Evolutionary conservation across 1,139 yeast genomes (phyloP), one percentile per base, ranked within the genome.

Genomic region (Pichia sp.): DNA sequence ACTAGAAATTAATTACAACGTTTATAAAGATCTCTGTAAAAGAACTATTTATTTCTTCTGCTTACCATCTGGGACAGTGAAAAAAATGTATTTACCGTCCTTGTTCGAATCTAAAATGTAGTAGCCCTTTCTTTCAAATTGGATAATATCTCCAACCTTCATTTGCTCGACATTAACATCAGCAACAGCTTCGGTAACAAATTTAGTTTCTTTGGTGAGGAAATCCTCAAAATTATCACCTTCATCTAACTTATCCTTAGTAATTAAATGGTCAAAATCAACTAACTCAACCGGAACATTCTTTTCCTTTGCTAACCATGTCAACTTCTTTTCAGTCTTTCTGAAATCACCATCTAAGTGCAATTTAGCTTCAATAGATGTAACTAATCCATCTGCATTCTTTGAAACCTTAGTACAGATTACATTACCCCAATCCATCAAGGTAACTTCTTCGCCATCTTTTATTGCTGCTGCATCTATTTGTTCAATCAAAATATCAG

Each of bases 391-490:
- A 43, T 73, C 80, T 19, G 46, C 51, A 44, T 66, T 68, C 62
- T 76, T 81, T 59, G 67, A 66, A 57, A 89, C 75, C 64, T 79
- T 78, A 54, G 84, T 74, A 52, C 89, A 68, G 52, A 91, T 83
- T 42, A 82, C 86, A 60, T 91, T 91, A 74, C 97, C 97, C 98
- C 98, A 91, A 68, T 91, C 97, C 98, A 91, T 91, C 59, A 91
- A 76, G 32, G 97, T 91, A 47, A 89, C 73, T 69, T 91, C 97
- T 67, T 91, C 97, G 43, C 76, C 81, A 38, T 69, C 78, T 43
- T 72, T 77, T 44, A 67, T 62, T 48, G 84, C 68, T 24, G 79
- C 68, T 42, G 96, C 97, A 66, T 91, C 98, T 26, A 72, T 93
- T 67, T 85, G 95, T 60, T 89, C 97, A 57, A 91, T 73, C 56